Conservation (phyloP, 371 early-diverging fungal genomes). For the Gilbertella persicaria region DNA sequence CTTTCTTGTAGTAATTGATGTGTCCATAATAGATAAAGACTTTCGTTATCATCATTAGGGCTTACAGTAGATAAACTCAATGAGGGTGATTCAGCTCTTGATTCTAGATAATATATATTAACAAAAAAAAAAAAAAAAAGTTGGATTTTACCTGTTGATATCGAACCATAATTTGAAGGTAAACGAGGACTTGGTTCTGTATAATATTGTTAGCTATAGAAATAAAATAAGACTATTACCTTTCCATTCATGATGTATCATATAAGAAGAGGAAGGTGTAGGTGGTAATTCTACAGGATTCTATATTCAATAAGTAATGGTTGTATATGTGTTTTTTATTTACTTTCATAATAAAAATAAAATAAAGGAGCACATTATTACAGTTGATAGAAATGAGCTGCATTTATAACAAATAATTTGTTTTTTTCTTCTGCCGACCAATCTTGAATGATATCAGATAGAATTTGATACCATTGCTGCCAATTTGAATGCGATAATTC, state of each 20-base stretch:
- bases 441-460: slow-evolving; percentile 24
- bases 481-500: slow-evolving; percentile 23
- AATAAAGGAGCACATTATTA: neutral
- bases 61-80: slow-evolving; percentile 10
- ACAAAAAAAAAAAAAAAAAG: neutral
- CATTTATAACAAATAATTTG: slow-evolving; percentile 41
- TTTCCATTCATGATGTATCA: neutral
- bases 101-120: too few relatives aligned
- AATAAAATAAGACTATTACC: neutral
- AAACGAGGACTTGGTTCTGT: neutral
- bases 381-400: slow-evolving; percentile 22
- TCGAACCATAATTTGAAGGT: slow-evolving; percentile 7
- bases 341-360: too few relatives aligned
- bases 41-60: slow-evolving; percentile 39
- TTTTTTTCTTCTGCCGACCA: slow-evolving; percentile 39
- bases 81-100: neutral
- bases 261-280: slow-evolving; percentile 14
- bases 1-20: slow-evolving; percentile 41
- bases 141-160: slow-evolving; percentile 7
- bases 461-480: slow-evolving; percentile 35
- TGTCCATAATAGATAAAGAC: slow-evolving; percentile 44
- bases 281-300: slow-evolving; percentile 16
- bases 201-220: neutral
- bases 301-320: too few relatives aligned
- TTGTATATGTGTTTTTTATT: too few relatives aligned